Percentiles rank a stretch among this genome's conserved stretches.
phyloP scores from a whole-genome alignment of 2,329 filamentous ascomycete species.

The Didymella pomorum region DNA sequence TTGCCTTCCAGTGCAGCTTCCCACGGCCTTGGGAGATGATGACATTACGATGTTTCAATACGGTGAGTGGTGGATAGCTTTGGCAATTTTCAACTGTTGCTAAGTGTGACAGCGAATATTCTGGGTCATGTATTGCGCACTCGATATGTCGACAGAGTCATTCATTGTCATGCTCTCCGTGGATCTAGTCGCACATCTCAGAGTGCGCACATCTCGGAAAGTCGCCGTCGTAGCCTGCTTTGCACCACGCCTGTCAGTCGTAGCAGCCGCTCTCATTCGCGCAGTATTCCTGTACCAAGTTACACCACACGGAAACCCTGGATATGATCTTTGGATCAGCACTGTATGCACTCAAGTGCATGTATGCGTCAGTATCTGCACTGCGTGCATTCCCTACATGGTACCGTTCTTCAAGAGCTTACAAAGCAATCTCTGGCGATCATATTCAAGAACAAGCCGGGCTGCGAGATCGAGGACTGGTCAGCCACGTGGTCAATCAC shows the following conservation, averaged over 20 bases:
- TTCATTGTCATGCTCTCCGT: constrained; percentile 43
- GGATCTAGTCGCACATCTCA: constrained; percentile 40
- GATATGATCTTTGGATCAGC: constrained; percentile 41
- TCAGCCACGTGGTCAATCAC: neutral
- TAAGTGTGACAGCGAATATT: constrained; percentile 40
- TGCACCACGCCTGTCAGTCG: constrained; percentile 41
- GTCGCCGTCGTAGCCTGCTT: constrained; percentile 44
- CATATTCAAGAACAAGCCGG: constrained; percentile 26
- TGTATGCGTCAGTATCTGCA: constrained; percentile 41
- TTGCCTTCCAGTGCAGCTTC: constrained; percentile 44
- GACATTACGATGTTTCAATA: constrained; percentile 40
- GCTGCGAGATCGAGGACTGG: constrained; percentile 5
- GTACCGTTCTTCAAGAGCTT: constrained; percentile 39
- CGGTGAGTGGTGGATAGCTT: constrained; percentile 26
- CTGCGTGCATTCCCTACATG: constrained; percentile 48
- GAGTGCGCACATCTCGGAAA: constrained; percentile 36
- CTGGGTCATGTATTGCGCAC: constrained; percentile 46
- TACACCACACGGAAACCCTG: constrained; percentile 35
- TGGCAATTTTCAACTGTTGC: neutral
- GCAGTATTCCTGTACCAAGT: constrained; percentile 43
- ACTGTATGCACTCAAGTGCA: constrained; percentile 41
- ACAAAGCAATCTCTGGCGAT: constrained; percentile 28
- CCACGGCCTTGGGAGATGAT: constrained; percentile 43
- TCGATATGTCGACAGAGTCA: constrained; percentile 45
- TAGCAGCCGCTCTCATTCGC: constrained; percentile 38